Conservation (phyloP, 495 filamentous ascomycete species). For the Aspergillus ellipticus region DNA sequence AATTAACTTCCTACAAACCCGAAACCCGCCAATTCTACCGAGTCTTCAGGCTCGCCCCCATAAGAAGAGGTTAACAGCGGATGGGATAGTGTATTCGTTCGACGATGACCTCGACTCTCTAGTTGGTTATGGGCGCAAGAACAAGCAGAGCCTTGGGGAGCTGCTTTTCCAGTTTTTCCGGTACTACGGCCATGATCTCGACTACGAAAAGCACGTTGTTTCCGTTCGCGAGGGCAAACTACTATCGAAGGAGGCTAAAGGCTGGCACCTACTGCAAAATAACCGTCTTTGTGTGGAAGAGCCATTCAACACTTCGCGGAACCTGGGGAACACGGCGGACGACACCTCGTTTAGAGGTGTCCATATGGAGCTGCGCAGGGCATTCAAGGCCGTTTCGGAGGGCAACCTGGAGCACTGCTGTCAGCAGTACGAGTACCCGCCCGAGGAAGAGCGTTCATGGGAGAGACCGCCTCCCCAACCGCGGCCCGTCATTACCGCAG, state of each 20-base stretch:
- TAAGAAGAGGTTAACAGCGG: constrained; percentile 52
- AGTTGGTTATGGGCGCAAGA: constrained; percentile 67
- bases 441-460: constrained; percentile 73
- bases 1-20: constrained; percentile 89
- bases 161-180: constrained; percentile 92
- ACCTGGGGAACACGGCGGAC: constrained; percentile 94
- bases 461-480: constrained; percentile 66
- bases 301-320: constrained; percentile 90
- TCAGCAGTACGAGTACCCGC: constrained; percentile 78
- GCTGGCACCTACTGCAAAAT: constrained; percentile 71
- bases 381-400: constrained; percentile 74
- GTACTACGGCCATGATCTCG: constrained; percentile 87
- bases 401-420: constrained; percentile 76
- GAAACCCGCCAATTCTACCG: constrained; percentile 82
- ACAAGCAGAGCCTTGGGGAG: constrained; percentile 77
- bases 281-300: constrained; percentile 93
- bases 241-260: constrained; percentile 81
- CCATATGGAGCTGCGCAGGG: constrained; percentile 82
- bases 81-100: constrained; percentile 68
- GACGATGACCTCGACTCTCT: constrained; percentile 78
- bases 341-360: constrained; percentile 88
- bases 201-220: constrained; percentile 79
- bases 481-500: constrained; percentile 55
- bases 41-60: constrained; percentile 76
- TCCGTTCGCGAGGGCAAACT: constrained; percentile 83